These are phyloP conservation scores for Chrysanthemum lavandulifolium DNA, from an alignment of 129 eudicot genomes.

Conservation along the genomic window DNA sequence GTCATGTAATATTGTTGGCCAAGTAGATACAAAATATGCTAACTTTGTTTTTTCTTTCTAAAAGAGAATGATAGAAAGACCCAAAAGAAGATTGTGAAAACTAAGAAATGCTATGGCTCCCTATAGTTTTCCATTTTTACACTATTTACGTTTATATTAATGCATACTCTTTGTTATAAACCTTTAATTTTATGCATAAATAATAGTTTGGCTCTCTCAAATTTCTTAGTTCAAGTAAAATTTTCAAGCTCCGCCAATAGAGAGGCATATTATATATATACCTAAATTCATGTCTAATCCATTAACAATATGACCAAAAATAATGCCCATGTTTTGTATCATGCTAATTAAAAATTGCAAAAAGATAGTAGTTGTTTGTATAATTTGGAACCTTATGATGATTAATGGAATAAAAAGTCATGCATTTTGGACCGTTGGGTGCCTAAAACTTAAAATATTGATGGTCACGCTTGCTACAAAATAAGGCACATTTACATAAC, in stretches of 20 bases:
- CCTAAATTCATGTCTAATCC: too few relatives aligned
- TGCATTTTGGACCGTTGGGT: slow-evolving; percentile 23
- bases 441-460: slow-evolving; percentile 25
- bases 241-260: too few relatives aligned
- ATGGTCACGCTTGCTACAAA: slow-evolving; percentile 25
- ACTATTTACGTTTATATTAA: too few relatives aligned
- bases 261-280: too few relatives aligned
- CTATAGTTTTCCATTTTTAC: too few relatives aligned
- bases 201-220: too few relatives aligned
- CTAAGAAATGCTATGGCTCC: too few relatives aligned
- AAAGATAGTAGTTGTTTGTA: slow-evolving; percentile 1
- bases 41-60: neutral
- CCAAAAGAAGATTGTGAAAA: too few relatives aligned
- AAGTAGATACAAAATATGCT: neutral
- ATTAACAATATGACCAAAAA: neutral
- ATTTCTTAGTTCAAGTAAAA: too few relatives aligned
- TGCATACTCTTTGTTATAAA: too few relatives aligned
- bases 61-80: too few relatives aligned
- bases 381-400: slow-evolving; percentile 24
- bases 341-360: neutral
- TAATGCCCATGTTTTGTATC: slow-evolving; percentile 17
- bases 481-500: slow-evolving; percentile 23
- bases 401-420: slow-evolving; percentile 10
- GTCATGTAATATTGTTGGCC: neutral
- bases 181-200: too few relatives aligned